Base-by-base conservation (phyloP, 441 rosid genomes). In the Biscutella auriculata region DNA sequence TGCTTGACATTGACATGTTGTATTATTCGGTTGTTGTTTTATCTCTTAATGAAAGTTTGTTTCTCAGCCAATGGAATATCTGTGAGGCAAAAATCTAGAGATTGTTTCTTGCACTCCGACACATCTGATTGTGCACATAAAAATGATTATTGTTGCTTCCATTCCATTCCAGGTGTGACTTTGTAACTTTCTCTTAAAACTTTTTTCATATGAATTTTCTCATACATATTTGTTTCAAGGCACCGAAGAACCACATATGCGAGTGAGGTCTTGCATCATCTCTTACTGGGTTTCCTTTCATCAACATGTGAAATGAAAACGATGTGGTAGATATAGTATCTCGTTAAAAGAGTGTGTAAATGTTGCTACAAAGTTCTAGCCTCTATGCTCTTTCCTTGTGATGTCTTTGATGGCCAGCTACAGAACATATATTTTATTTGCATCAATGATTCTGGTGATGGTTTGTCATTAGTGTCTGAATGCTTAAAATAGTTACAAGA, bases 151-250 rank as follows among this genome's bases (percentile, higher is more conserved):
- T 79, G 76, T 53, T 84, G 85, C 70, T 88, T 79, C 74, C 79
- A 77, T 76, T 88, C 77, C 61, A 36, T 56, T 59, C 67, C 89
- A 63, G 98, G 98, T 88, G 25, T 59, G 74, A 58, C 25, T 63
- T 63, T 14, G 29, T 52, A n/a, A 51, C 30, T 57, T 63, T 21
- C n/a, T 56, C 10, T 6, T 15, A 0, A 6, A 3, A 0, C n/a
- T 25, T 1, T 6, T 10, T 13, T 8, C 16, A 42, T 10, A 32
- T 34, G 32, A 4, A 11, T 11, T 8, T 11, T 25, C 15, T 57
- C 26, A 16, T 43, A 25, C 37, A 33, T 40, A 13, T 32, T 7
- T 65, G 28, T 28, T 10, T n/a, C 4, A 10, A 27, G 26, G 25
- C 46, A 36, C 47, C 27, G 3, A 35, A 26, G 1, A 8, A 26